A percentile compares a stretch with the other conserved stretches of the same genome.
Conservation (phyloP, 805 yeast genomes). For the Kluyveromyces siamensis region DNA sequence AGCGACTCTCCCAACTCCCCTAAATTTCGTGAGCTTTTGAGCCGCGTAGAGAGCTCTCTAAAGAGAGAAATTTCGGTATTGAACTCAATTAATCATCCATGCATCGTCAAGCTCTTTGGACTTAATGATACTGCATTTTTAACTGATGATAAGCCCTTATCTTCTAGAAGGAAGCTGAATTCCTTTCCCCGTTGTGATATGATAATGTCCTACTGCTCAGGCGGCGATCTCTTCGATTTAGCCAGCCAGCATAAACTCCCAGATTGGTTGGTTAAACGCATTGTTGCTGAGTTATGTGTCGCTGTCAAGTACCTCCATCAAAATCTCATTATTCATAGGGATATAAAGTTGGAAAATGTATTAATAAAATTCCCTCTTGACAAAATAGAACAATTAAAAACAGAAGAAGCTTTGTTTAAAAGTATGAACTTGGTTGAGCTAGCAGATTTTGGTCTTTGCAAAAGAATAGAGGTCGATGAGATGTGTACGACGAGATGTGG, state of each 20-base stretch:
- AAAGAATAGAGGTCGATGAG: conserved; percentile 48
- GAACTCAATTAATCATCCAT: conserved; percentile 51
- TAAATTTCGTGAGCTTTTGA: conserved; percentile 33
- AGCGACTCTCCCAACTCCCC: conserved; percentile 32
- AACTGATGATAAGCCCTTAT: conserved; percentile 20
- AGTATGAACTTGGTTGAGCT: conserved; percentile 41
- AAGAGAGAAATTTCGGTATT: conserved; percentile 70
- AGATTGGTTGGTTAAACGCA: conserved; percentile 44
- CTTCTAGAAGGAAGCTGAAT: conserved; percentile 5
- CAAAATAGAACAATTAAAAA: conserved; percentile 18
- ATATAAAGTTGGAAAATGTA: conserved; percentile 81
- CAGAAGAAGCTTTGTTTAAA: conserved; percentile 19
- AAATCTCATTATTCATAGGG: conserved; percentile 73
- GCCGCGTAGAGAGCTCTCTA: conserved; percentile 51
- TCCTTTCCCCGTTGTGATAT: conserved; percentile 33
- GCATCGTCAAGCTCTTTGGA: conserved; percentile 55
- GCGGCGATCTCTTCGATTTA: conserved; percentile 77
- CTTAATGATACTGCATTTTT: conserved; percentile 23
- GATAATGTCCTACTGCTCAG: conserved; percentile 67
- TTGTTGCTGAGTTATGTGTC: conserved; percentile 60
- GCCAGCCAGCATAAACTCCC: conserved; percentile 39
- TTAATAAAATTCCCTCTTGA: conserved; percentile 37
- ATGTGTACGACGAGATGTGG: conserved; percentile 88
- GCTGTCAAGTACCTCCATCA: conserved; percentile 69
- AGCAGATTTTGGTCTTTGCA: conserved; percentile 86